These are phyloP conservation scores for Cicer arietinum DNA, from an alignment of 306 rosid species.

Conservation along the genomic window DNA sequence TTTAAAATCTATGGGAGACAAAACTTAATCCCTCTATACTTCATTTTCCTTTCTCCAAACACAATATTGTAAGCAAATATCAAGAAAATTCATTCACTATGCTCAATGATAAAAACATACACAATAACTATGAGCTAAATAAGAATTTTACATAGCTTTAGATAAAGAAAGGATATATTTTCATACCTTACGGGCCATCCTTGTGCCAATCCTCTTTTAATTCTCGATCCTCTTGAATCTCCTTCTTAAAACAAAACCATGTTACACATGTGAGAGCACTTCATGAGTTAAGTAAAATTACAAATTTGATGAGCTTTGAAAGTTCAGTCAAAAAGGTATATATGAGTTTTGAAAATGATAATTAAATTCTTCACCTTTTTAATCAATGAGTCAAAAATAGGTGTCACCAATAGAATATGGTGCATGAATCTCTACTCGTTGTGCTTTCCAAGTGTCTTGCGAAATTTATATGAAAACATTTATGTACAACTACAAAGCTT, in stretches of 20 bases:
- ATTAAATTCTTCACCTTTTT: conserved; percentile 1
- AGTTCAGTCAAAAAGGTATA: background rate
- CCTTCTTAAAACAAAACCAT: background rate
- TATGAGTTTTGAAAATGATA: background rate
- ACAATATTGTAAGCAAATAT: background rate
- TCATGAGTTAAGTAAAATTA: background rate
- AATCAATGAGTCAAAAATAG: conserved; percentile 2
- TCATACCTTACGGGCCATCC: background rate
- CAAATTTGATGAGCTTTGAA: background rate
- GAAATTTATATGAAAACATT: background rate
- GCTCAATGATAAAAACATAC: background rate
- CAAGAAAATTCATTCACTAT: background rate
- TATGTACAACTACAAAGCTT: too few species aligned
- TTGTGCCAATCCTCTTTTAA: background rate
- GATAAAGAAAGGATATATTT: background rate
- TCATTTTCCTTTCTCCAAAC: background rate
- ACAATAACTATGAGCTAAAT: background rate
- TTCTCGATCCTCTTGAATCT: background rate
- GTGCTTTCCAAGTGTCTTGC: background rate
- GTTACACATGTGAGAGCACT: background rate
- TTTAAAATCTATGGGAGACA: background rate
- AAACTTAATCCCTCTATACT: background rate
- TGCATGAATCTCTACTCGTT: conserved; percentile 10
- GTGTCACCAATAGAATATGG: background rate
- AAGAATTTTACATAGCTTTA: background rate